Evolutionary conservation across 345 rosid genomes (phyloP).

Genomic region (Pistacia atlantica): DNA sequence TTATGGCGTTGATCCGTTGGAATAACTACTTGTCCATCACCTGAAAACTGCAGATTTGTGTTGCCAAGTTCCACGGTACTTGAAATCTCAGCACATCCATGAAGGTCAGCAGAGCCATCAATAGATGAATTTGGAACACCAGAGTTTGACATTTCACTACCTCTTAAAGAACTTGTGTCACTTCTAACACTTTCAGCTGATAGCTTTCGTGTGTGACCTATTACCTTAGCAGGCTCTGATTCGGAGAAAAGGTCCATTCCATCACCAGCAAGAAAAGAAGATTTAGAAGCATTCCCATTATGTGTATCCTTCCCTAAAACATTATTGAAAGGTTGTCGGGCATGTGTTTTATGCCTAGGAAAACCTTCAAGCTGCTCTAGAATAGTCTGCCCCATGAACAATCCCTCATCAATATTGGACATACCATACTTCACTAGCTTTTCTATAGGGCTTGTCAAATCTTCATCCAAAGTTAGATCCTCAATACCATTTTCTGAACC

Average conservation of each 20-base stretch:
- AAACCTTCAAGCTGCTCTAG: slow-evolving; percentile 89
- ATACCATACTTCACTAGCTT: slow-evolving; percentile 84
- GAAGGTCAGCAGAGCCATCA: slow-evolving; percentile 61
- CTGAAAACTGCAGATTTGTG: slow-evolving; percentile 39
- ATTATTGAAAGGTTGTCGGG: slow-evolving; percentile 48
- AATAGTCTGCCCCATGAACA: slow-evolving; percentile 92
- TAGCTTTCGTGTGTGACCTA: slow-evolving; percentile 62
- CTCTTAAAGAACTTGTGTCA: slow-evolving; percentile 65
- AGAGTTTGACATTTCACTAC: slow-evolving; percentile 66
- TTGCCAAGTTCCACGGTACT: slow-evolving; percentile 42
- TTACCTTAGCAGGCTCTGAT: slow-evolving; percentile 48
- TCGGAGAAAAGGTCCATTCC: slow-evolving; percentile 69
- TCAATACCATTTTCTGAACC: slow-evolving; percentile 69
- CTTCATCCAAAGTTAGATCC: slow-evolving; percentile 76
- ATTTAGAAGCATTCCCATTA: slow-evolving; percentile 63
- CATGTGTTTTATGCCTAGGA: slow-evolving; percentile 63
- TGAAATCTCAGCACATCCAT: slow-evolving; percentile 50
- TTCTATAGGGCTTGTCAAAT: slow-evolving; percentile 79
- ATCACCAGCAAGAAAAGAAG: slow-evolving; percentile 45
- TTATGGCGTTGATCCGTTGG: slow-evolving; percentile 84
- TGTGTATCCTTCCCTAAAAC: slow-evolving; percentile 40
- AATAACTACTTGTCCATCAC: slow-evolving; percentile 67
- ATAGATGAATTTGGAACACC: slow-evolving; percentile 61
- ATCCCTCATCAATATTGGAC: slow-evolving; percentile 94
- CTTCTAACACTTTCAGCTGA: slow-evolving; percentile 77